Conservation (phyloP, 345 rosid genomes). For the Eucalyptus marginata region DNA sequence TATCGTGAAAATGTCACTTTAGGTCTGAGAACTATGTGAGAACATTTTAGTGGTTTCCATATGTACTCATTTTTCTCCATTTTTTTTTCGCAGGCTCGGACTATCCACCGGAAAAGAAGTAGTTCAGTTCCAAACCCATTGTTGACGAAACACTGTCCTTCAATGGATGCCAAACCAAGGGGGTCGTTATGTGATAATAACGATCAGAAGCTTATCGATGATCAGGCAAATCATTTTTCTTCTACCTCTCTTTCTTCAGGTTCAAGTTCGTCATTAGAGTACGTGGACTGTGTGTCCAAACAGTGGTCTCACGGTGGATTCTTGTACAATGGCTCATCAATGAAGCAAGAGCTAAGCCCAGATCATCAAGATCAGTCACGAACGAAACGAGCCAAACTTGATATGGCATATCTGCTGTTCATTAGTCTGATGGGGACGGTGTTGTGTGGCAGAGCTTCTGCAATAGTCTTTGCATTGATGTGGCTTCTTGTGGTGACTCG, state of each 20-base stretch:
- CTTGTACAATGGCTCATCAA: neutral
- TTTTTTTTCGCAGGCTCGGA: neutral
- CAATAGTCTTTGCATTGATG: slow-evolving; percentile 19
- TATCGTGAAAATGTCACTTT: neutral
- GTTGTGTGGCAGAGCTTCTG: slow-evolving; percentile 23
- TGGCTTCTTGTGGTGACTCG: slow-evolving; percentile 8
- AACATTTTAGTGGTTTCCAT: neutral
- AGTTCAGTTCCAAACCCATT: neutral
- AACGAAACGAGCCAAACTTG: neutral
- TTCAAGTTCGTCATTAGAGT: neutral
- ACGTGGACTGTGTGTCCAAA: neutral
- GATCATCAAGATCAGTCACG: neutral
- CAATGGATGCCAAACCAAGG: neutral
- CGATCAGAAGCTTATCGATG: neutral
- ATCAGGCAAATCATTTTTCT: neutral
- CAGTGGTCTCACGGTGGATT: neutral
- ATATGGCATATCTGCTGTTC: neutral
- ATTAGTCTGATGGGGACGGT: slow-evolving; percentile 8
- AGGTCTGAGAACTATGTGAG: neutral
- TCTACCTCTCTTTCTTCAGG: neutral
- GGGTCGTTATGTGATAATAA: neutral
- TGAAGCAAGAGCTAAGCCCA: neutral
- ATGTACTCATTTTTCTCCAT: neutral
- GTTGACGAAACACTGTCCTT: neutral
- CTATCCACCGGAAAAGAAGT: neutral